Evolutionary conservation across 495 filamentous ascomycete genomes (phyloP).

Genomic region (Aspergillus panamensis): DNA sequence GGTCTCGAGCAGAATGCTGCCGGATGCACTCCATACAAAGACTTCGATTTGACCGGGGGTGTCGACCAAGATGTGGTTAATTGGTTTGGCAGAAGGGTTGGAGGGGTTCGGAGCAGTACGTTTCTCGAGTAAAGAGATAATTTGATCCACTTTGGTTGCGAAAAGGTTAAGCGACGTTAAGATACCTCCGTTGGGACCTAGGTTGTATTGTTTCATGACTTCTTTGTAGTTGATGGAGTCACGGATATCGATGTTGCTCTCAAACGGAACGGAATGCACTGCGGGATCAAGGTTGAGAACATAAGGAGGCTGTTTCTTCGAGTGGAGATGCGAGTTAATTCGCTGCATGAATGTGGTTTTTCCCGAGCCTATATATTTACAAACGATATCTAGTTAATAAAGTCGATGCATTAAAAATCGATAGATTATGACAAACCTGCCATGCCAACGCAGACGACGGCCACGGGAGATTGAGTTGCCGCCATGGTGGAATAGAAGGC

Average conservation of each 20-base stretch:
- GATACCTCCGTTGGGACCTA: constrained; percentile 97
- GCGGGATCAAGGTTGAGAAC: constrained; percentile 97
- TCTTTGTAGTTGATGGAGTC: constrained; percentile 99
- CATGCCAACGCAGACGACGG: constrained; percentile 96
- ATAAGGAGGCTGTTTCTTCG: constrained; percentile 55
- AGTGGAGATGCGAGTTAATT: constrained; percentile 43
- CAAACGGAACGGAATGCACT: constrained; percentile 92
- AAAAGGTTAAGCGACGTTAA: constrained; percentile 94
- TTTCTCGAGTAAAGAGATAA: constrained; percentile 85
- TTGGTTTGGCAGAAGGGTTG: constrained; percentile 58
- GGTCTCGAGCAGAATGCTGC: constrained; percentile 88
- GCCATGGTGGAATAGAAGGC: constrained; percentile 33
- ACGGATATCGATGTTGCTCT: constrained; percentile 97
- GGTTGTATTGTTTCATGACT: constrained; percentile 98
- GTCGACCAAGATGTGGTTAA: constrained; percentile 85
- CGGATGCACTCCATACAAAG: constrained; percentile 94
- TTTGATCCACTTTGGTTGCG: constrained; percentile 95
- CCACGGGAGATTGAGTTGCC: constrained; percentile 48
- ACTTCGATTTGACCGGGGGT: constrained; percentile 98
- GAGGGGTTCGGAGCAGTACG: constrained; percentile 62
- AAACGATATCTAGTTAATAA: constrained; percentile 6
- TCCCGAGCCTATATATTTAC: constrained; percentile 64
- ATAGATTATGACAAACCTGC: constrained; percentile 52
- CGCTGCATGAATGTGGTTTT: constrained; percentile 99
- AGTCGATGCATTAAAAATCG: background rate